Base-by-base conservation (phyloP, 192 early-diverging fungal species). In the Allomyces macrogynus region DNA sequence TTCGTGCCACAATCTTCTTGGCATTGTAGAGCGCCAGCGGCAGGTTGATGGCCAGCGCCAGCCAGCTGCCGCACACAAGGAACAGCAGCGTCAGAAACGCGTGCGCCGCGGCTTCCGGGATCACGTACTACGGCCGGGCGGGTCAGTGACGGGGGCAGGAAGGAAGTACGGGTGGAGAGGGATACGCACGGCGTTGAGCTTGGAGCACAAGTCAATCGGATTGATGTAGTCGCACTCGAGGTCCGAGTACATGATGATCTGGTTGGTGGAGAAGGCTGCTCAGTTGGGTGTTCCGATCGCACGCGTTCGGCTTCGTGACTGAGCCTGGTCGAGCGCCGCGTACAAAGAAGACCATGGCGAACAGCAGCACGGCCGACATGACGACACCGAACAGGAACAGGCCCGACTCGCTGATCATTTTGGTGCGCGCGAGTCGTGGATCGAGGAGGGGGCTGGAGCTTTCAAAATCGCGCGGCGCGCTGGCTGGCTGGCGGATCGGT, bases 201-300 rank as follows among this genome's bases (percentile, higher is more conserved):
- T 92, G 75, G 88, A 89, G 77, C 91, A 95, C 61, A 98, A 83
- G 73, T 98, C 95, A 69, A 98, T 98, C 14, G 95, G 95, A 74
- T 98, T 98, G 78, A 98, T 94, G 78, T 98, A 98, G 70, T 98
- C 95, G 77, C 89, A 91, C 80, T 98, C 89, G 65, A 93, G 75
- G 66, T 78, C 77, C 43, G 77, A 78, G 68, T 76, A 78, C 77
- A 78, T 78, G 65, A 78, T 78, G 22, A 76, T 72, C 76, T 76
- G 68, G 25, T 64, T 43, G 5, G 54, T 63, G n/a, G 26, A 32
- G 42, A 10, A 8, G 25, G 42, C 23, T n/a, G 63, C 23, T 24
- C 32, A 43, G 20, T 66, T 42, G 67, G 61, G 25, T 63, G 64
- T 65, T 25, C 62, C 60, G 24, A 32, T 11, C 18, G 44, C 40